These are phyloP conservation scores for Aspergillus novofumigatus DNA, from an alignment of 2,329 filamentous ascomycete species.

Conservation along the genomic window DNA sequence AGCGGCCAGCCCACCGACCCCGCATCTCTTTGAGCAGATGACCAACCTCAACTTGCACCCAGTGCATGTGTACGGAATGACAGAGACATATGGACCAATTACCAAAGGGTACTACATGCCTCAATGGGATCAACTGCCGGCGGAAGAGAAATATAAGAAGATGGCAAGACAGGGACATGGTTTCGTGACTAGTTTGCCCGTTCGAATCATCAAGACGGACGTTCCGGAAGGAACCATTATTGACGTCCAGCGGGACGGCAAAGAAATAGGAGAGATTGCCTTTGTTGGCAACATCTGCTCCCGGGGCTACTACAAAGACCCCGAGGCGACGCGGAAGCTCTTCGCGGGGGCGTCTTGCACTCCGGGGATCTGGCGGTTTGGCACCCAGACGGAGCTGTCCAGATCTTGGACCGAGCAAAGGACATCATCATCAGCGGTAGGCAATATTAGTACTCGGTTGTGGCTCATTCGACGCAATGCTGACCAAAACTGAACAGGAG, in stretches of 20 bases:
- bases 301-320: constrained; percentile 87
- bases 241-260: constrained; percentile 65
- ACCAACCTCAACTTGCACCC: constrained; percentile 77
- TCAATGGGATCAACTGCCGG: constrained; percentile 70
- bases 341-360: constrained; percentile 85
- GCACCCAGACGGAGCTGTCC: constrained; percentile 84
- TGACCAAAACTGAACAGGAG: constrained; percentile 52
- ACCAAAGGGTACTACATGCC: constrained; percentile 90
- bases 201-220: constrained; percentile 76
- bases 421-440: constrained; percentile 95
- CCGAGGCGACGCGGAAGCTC: constrained; percentile 77
- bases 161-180: constrained; percentile 96
- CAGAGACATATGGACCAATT: constrained; percentile 90
- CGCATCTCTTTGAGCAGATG: constrained; percentile 92
- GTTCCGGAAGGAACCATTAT: constrained; percentile 62
- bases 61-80: constrained; percentile 86
- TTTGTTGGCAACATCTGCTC: constrained; percentile 90
- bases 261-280: constrained; percentile 78
- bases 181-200: constrained; percentile 76
- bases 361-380: constrained; percentile 90
- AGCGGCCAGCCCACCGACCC: constrained; percentile 83
- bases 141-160: constrained; percentile 73
- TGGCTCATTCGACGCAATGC: neutral
- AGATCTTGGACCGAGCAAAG: constrained; percentile 91
- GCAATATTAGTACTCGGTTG: constrained; percentile 18